Percentiles rank a stretch among this genome's conserved stretches.
phyloP scores from a whole-genome alignment of 306 rosid genomes.

The Datisca glomerata region DNA sequence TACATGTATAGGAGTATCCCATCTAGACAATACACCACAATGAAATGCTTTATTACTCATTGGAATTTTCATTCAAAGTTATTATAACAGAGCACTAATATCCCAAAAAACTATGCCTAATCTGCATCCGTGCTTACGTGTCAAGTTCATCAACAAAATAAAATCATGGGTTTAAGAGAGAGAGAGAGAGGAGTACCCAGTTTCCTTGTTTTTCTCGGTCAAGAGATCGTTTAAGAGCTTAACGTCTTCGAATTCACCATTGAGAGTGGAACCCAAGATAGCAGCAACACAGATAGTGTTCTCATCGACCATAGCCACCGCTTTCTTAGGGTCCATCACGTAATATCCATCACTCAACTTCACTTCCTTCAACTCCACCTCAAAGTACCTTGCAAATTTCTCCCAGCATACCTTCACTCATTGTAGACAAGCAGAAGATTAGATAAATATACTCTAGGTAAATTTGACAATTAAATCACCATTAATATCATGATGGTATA shows the following conservation, averaged over 20 bases:
- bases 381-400: slow-evolving; percentile 95
- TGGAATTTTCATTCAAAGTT: no score
- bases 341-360: slow-evolving; percentile 60
- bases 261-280: slow-evolving; percentile 82
- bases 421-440: no score
- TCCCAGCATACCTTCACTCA: slow-evolving; percentile 96
- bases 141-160: no score
- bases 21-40: no score
- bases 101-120: no score
- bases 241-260: slow-evolving; percentile 97
- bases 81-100: no score
- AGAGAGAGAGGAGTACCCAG: slow-evolving; percentile 40
- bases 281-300: slow-evolving; percentile 96
- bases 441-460: no score
- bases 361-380: slow-evolving; percentile 88
- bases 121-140: no score
- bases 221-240: slow-evolving; percentile 69
- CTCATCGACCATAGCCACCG: slow-evolving; percentile 85
- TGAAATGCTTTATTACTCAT: no score
- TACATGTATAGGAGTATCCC: slow-evolving; percentile 97
- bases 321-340: slow-evolving; percentile 75
- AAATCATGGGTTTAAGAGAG: no score
- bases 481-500: no score
- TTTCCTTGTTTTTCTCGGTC: slow-evolving; percentile 48
- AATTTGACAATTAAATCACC: no score